A percentile compares a stretch with the other conserved stretches of the same genome.
Evolutionary conservation across 257 asterid species (phyloP).

Genomic region (Petunia secreta): DNA sequence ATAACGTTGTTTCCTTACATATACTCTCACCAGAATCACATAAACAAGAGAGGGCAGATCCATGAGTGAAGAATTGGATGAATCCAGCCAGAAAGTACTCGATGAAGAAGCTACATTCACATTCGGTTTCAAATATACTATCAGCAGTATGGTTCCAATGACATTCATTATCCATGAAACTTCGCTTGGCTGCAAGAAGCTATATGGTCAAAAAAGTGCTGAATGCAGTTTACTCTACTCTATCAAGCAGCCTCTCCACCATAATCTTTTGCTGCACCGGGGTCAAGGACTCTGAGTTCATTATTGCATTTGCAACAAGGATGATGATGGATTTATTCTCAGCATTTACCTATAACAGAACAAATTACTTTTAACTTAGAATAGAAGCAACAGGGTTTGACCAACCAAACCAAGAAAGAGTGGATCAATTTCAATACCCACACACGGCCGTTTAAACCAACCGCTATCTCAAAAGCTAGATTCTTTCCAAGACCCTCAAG

Average conservation of each 20-base stretch:
- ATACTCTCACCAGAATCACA: slow-evolving; percentile 7
- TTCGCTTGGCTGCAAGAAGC: background rate
- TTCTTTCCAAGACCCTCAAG: slow-evolving; percentile 92
- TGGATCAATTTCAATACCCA: slow-evolving; percentile 63
- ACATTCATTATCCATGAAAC: slow-evolving; percentile 10
- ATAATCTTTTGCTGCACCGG: slow-evolving; percentile 80
- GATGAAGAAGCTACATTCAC: slow-evolving; percentile 15
- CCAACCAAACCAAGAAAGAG: slow-evolving; percentile 14
- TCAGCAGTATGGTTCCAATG: background rate
- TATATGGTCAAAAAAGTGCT: slow-evolving; percentile 13
- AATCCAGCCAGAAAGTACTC: background rate
- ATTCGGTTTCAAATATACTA: background rate
- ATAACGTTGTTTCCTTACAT: background rate
- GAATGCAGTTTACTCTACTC: slow-evolving; percentile 45
- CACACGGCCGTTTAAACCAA: slow-evolving; percentile 90
- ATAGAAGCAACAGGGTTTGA: slow-evolving; percentile 10
- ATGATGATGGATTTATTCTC: slow-evolving; percentile 60
- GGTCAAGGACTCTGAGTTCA: slow-evolving; percentile 77
- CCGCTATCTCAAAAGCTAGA: slow-evolving; percentile 91
- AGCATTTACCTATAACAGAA: slow-evolving; percentile 68
- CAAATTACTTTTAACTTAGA: slow-evolving; percentile 6
- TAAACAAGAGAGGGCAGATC: background rate
- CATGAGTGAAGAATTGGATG: background rate
- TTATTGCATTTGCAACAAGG: slow-evolving; percentile 82
- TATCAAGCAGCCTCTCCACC: slow-evolving; percentile 80